phyloP scores from a whole-genome alignment of 2,329 filamentous ascomycete genomes.

The Didymella lethalis region DNA sequence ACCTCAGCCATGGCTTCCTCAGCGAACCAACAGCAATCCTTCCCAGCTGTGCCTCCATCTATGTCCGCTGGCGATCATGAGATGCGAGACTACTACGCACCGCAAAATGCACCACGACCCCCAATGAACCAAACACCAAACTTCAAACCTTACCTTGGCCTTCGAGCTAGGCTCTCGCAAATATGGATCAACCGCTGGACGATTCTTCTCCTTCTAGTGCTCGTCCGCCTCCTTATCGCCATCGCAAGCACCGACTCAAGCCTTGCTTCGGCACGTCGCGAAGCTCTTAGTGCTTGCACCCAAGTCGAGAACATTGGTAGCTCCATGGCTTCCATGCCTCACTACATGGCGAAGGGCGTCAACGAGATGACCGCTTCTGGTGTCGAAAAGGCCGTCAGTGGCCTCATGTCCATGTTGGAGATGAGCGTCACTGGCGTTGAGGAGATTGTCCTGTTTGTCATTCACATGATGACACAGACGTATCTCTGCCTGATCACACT shows the following conservation, averaged over 20 bases:
- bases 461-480: slow-evolving; percentile 89
- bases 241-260: slow-evolving; percentile 75
- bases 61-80: slow-evolving; percentile 68
- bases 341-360: slow-evolving; percentile 88
- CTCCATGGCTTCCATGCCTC: slow-evolving; percentile 96
- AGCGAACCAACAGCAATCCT: slow-evolving; percentile 62
- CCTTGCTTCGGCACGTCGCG: slow-evolving; percentile 75
- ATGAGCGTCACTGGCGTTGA: slow-evolving; percentile 84
- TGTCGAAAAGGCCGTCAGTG: slow-evolving; percentile 81
- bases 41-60: slow-evolving; percentile 64
- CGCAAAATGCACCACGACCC: slow-evolving; percentile 64
- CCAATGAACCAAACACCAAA: slow-evolving; percentile 69
- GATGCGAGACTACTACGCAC: slow-evolving; percentile 67
- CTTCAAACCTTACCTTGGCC: slow-evolving; percentile 89
- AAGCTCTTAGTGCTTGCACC: slow-evolving; percentile 88
- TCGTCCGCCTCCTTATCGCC: slow-evolving; percentile 80
- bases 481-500: slow-evolving; percentile 90
- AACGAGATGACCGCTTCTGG: slow-evolving; percentile 84
- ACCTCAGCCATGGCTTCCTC: slow-evolving; percentile 56
- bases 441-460: slow-evolving; percentile 87
- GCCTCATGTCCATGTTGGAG: slow-evolving; percentile 78
- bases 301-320: slow-evolving; percentile 93
- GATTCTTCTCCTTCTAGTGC: slow-evolving; percentile 82
- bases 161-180: slow-evolving; percentile 89
- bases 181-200: slow-evolving; percentile 99